Evolutionary conservation across 352 stramenopile genomes (phyloP), one percentile per base, ranked within the genome.

Genomic region (Pythium scleroteichum): DNA sequence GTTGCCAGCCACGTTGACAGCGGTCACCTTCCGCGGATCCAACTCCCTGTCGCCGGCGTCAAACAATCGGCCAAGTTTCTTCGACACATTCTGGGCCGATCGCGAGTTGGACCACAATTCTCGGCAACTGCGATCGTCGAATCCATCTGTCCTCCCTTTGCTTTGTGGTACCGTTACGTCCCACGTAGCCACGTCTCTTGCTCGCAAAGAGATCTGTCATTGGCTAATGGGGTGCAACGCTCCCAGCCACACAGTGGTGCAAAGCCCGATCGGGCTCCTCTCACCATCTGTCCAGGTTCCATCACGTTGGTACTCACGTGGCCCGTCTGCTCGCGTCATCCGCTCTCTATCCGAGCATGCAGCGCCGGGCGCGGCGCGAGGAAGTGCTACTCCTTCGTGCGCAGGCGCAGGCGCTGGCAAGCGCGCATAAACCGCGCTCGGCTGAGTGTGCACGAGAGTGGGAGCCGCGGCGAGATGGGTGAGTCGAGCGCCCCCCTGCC

Each of bases 81-180:
- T 33, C 49, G 6, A 33, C 12, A 55, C 12, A 49, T 53, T 38
- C 46, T 40, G 23, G 40, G 35, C 20, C 22, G 22, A 14, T 7
- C 9, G 13, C 17, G 20, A n/a, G 56, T 26, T 55, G 56, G 33
- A 49, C 56, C 46, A 55, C 56, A 63, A 63, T 22, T 63, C 48
- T 7, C 9, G 47, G 56, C 56, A 63, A 63, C 56, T 63, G 56
- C 47, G 33, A 63, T 63, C 26, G 35, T 20, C 20, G 56, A 63
- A 56, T 20, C 22, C 56, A 63, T 55, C 46, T 51, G 46, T 33
- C 23, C n/a, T 24, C 2, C 6, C 7, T 23, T 20, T 42, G 56
- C 27, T 44, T 54, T 45, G 56, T 62, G 32, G 16, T 1, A 23
- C 12, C 29, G 22, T 41, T 42, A 29, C 16, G 56, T 63, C 45